phyloP scores from a whole-genome alignment of 2,329 filamentous ascomycete species.

The Neonectria neomacrospora region DNA sequence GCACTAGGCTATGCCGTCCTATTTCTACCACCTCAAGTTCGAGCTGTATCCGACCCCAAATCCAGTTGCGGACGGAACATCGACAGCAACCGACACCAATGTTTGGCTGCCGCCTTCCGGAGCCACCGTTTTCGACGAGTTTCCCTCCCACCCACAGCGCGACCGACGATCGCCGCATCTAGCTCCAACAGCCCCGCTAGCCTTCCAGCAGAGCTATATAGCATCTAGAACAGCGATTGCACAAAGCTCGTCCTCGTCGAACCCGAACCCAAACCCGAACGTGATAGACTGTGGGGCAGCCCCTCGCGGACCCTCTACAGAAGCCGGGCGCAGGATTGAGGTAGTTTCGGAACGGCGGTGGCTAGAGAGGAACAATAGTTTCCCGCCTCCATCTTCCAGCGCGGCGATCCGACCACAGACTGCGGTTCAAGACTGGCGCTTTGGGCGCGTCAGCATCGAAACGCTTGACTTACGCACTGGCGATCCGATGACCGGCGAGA shows the following conservation, averaged over 20 bases:
- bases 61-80: conserved; percentile 40
- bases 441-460: conserved; percentile 81
- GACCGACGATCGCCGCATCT: conserved; percentile 36
- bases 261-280: conserved; percentile 21
- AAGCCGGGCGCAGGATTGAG: conserved; percentile 50
- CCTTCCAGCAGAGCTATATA: conserved; percentile 10
- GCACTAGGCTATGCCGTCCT: conserved; percentile 64
- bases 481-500: conserved; percentile 49
- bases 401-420: conserved; percentile 59
- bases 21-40: conserved; percentile 74
- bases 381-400: conserved; percentile 55
- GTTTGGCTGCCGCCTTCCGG: conserved; percentile 63
- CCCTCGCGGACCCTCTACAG: conserved; percentile 47
- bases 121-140: conserved; percentile 65
- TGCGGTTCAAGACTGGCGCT: conserved; percentile 78
- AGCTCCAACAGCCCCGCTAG: conserved; percentile 19
- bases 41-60: conserved; percentile 67
- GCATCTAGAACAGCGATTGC: conserved; percentile 5
- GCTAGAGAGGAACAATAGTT: conserved; percentile 54
- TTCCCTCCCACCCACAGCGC: conserved; percentile 61
- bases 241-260: conserved; percentile 30
- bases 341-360: conserved; percentile 55
- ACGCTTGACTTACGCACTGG: conserved; percentile 74
- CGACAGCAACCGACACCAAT: conserved; percentile 25
- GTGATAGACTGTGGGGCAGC: conserved; percentile 64